Percentiles rank a stretch among this genome's conserved stretches.
Evolutionary conservation across 2,329 filamentous ascomycete species (phyloP).

Genomic region (Clarireedia homoeocarpa): DNA sequence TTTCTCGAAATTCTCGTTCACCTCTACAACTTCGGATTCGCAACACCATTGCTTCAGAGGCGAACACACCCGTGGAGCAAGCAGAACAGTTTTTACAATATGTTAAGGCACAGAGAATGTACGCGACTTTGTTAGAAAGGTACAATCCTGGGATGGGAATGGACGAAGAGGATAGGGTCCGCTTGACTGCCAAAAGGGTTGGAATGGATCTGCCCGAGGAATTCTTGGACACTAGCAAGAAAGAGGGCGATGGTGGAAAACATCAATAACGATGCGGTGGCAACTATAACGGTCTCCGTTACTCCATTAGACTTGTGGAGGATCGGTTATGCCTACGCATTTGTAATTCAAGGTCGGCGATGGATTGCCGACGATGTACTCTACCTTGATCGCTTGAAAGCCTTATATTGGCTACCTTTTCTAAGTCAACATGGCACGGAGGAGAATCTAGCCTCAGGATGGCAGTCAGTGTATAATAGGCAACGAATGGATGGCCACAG

Average conservation of each 20-base stretch:
- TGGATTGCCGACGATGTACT: too few species aligned
- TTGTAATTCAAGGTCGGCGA: too few species aligned
- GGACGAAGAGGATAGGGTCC: constrained; percentile 75
- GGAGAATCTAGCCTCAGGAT: too few species aligned
- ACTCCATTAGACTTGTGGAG: too few species aligned
- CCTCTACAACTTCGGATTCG: constrained; percentile 65
- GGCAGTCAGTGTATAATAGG: too few species aligned
- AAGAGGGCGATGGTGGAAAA: constrained; percentile 1
- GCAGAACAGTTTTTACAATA: constrained; percentile 78
- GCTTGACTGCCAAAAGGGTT: constrained; percentile 76
- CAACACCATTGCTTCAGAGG: constrained; percentile 43
- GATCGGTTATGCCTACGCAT: too few species aligned
- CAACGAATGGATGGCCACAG: too few species aligned
- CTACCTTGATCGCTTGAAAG: too few species aligned
- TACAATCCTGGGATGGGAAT: constrained; percentile 93
- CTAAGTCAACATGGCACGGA: too few species aligned
- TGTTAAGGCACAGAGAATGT: constrained; percentile 75
- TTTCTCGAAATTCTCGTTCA: constrained; percentile 45
- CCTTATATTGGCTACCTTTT: too few species aligned
- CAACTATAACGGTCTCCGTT: neutral
- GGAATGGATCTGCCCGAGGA: constrained; percentile 81
- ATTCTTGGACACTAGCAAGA: constrained; percentile 27
- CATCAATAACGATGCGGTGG: neutral
- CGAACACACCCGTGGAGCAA: constrained; percentile 35
- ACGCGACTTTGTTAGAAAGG: constrained; percentile 72